A percentile compares a stretch with the other conserved stretches of the same genome.
These are phyloP conservation scores for Bombardia bombarda DNA, from an alignment of 495 filamentous ascomycete species.

Conservation along the genomic window DNA sequence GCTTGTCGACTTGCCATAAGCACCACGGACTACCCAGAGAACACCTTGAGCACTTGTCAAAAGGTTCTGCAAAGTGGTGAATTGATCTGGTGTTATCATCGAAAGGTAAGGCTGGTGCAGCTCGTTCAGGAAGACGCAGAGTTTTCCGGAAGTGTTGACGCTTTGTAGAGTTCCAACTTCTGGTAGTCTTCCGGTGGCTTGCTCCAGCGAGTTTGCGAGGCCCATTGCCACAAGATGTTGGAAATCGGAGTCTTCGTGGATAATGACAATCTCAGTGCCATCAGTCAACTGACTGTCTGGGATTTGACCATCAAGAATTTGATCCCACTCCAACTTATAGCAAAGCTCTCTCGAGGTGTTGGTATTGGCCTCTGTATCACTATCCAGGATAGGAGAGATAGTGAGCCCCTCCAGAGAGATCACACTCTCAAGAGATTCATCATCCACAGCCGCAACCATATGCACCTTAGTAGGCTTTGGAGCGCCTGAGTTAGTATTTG, in stretches of 20 bases:
- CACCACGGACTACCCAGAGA: slow-evolving; percentile 45
- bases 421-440: slow-evolving; percentile 22
- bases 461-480: slow-evolving; percentile 29
- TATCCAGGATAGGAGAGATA: slow-evolving; percentile 33
- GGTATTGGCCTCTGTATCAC: slow-evolving; percentile 18
- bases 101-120: slow-evolving; percentile 36
- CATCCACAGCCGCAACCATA: slow-evolving; percentile 23
- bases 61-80: slow-evolving; percentile 30
- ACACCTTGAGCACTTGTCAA: slow-evolving; percentile 29
- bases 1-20: slow-evolving; percentile 28
- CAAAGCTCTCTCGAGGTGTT: slow-evolving; percentile 30
- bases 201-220: slow-evolving; percentile 32
- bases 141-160: slow-evolving; percentile 25
- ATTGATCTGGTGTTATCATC: slow-evolving; percentile 25
- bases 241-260: slow-evolving; percentile 34
- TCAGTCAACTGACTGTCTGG: slow-evolving; percentile 7
- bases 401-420: slow-evolving; percentile 31
- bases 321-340: slow-evolving; percentile 49
- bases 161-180: slow-evolving; percentile 24
- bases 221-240: slow-evolving; percentile 36
- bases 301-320: slow-evolving; percentile 25
- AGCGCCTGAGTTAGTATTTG: slow-evolving; percentile 14
- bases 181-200: slow-evolving; percentile 27
- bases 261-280: slow-evolving; percentile 33
- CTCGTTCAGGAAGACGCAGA: slow-evolving; percentile 35